Evolutionary conservation across 345 rosid genomes (phyloP).

Genomic region (Camelina neglecta): DNA sequence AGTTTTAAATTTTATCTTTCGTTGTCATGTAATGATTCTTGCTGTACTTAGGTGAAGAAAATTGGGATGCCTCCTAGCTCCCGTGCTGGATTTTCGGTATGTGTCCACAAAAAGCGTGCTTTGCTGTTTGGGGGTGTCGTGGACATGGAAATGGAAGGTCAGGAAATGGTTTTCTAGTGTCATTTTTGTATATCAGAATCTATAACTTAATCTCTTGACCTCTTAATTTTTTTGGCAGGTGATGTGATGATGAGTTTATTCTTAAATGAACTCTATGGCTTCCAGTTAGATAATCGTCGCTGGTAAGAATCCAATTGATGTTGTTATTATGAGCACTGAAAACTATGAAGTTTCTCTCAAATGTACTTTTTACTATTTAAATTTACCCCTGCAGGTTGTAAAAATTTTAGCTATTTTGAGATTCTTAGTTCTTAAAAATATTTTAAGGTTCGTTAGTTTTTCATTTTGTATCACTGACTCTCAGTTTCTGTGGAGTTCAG

Average conservation of each 20-base stretch:
- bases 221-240: slow-evolving; percentile 54
- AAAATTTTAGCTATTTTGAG: background rate
- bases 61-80: slow-evolving; percentile 97
- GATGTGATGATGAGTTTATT: slow-evolving; percentile 95
- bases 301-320: slow-evolving; percentile 58
- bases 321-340: background rate
- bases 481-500: slow-evolving; percentile 47
- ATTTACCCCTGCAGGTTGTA: background rate
- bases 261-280: slow-evolving; percentile 95
- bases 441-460: background rate
- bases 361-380: background rate
- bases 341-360: background rate
- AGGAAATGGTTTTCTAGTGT: slow-evolving; percentile 2
- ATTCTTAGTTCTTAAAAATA: background rate
- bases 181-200: slow-evolving; percentile 8
- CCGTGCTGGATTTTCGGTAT: slow-evolving; percentile 90
- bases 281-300: slow-evolving; percentile 92
- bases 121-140: slow-evolving; percentile 94
- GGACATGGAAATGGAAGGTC: slow-evolving; percentile 95
- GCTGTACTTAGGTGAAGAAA: slow-evolving; percentile 70
- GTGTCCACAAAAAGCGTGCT: slow-evolving; percentile 97
- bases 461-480: background rate
- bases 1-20: background rate
- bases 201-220: slow-evolving; percentile 5
- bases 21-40: slow-evolving; percentile 23